phyloP scores from a whole-genome alignment of 2,329 filamentous ascomycete species.

The Rutstroemia sp. region DNA sequence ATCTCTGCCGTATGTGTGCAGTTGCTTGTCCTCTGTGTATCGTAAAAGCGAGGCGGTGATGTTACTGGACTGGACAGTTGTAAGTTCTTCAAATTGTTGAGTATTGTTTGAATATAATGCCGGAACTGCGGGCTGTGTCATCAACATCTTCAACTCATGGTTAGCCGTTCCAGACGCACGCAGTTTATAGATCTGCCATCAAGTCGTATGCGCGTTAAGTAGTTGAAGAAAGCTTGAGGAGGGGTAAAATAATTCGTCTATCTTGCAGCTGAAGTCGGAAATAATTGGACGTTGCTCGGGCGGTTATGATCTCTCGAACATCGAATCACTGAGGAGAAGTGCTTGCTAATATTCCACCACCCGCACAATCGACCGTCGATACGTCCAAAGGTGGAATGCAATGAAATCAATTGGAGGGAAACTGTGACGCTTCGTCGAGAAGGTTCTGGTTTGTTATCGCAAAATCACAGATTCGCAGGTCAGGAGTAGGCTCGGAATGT shows the following conservation, averaged over 20 bases:
- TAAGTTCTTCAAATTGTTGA: conserved; percentile 1
- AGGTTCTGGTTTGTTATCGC: background rate
- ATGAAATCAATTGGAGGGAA: background rate
- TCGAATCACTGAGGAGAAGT: background rate
- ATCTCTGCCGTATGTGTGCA: conserved; percentile 12
- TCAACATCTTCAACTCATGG: conserved; percentile 12
- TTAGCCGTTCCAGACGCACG: background rate
- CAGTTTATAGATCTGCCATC: background rate
- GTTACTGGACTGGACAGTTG: conserved; percentile 9
- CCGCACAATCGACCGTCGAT: background rate
- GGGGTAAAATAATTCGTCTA: conserved; percentile 5
- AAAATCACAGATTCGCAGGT: background rate
- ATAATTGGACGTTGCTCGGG: conserved; percentile 6
- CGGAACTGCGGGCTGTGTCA: conserved; percentile 9
- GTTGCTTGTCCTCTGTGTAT: conserved; percentile 9
- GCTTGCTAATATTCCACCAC: background rate
- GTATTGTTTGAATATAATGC: conserved; percentile 7
- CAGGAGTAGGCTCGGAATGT: background rate
- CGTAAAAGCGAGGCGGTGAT: conserved; percentile 12
- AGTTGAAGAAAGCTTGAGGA: background rate
- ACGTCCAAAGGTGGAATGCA: background rate
- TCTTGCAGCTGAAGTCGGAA: conserved; percentile 4
- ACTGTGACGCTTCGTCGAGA: background rate
- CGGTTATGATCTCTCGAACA: conserved; percentile 8
- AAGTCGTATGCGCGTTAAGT: conserved; percentile 3